A percentile compares a stretch with the other conserved stretches of the same genome.
Evolutionary conservation across 2,329 filamentous ascomycete species (phyloP).

Genomic region (Aureobasidium pullulans): DNA sequence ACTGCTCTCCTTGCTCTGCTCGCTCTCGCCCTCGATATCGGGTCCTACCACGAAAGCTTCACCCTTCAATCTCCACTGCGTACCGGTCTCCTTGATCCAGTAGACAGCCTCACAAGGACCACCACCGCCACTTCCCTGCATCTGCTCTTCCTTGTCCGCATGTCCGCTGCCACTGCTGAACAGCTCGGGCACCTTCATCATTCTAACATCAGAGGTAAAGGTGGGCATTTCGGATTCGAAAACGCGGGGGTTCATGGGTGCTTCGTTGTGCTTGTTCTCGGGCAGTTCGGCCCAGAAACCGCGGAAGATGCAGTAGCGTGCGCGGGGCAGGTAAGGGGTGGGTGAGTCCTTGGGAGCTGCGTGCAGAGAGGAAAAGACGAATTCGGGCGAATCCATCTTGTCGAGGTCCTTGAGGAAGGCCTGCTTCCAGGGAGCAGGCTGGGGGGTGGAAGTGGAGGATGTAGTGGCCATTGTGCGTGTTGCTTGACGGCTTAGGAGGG

Average conservation of each 20-base stretch:
- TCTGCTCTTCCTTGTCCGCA: constrained; percentile 36
- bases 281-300: constrained; percentile 74
- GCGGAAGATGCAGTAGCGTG: constrained; percentile 75
- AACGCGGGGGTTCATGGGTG: constrained; percentile 59
- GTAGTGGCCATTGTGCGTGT: constrained; percentile 40
- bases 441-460: constrained; percentile 28
- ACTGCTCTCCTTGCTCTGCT: constrained; percentile 44
- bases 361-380: constrained; percentile 45
- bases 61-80: constrained; percentile 82
- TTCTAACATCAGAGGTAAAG: constrained; percentile 81
- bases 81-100: constrained; percentile 63
- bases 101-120: constrained; percentile 74
- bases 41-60: constrained; percentile 65
- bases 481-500: constrained; percentile 28
- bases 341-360: constrained; percentile 34
- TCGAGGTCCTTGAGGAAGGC: constrained; percentile 43
- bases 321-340: constrained; percentile 45
- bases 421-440: constrained; percentile 45
- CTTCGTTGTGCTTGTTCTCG: constrained; percentile 63
- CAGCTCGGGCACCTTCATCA: constrained; percentile 74
- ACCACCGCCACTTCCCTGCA: constrained; percentile 52
- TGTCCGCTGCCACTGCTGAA: constrained; percentile 45
- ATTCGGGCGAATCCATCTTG: constrained; percentile 43
- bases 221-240: constrained; percentile 73
- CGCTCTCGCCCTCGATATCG: constrained; percentile 52